Conservation (phyloP, 306 rosid species). For the Hippophae rhamnoides region DNA sequence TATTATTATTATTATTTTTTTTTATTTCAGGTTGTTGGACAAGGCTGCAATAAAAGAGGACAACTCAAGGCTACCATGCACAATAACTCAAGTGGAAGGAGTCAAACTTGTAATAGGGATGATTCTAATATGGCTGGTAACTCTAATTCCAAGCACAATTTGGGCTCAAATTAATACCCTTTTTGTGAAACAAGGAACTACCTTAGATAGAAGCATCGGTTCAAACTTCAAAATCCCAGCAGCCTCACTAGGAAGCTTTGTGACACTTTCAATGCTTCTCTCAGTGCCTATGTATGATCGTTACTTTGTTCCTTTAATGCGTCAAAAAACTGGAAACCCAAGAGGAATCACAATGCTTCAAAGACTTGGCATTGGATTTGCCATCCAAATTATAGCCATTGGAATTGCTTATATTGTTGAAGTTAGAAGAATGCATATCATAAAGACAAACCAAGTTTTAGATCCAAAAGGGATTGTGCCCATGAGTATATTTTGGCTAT, state of each 20-base stretch:
- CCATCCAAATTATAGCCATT: constrained; percentile 40
- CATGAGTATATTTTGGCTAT: constrained; percentile 63
- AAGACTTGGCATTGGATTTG: constrained; percentile 39
- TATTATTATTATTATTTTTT: neutral
- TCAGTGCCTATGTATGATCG: constrained; percentile 49
- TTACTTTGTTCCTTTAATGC: constrained; percentile 47
- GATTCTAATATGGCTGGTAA: constrained; percentile 58
- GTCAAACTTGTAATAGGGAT: constrained; percentile 47
- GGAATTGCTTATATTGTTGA: constrained; percentile 45
- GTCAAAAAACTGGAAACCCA: constrained; percentile 32
- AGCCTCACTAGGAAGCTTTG: constrained; percentile 51
- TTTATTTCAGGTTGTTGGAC: constrained; percentile 49
- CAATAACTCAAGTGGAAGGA: constrained; percentile 68
- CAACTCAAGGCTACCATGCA: constrained; percentile 30
- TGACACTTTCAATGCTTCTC: constrained; percentile 47
- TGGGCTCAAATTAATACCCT: constrained; percentile 68
- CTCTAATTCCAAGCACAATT: constrained; percentile 57
- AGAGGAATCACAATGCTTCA: constrained; percentile 54
- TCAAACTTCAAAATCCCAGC: constrained; percentile 35
- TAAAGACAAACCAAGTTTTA: constrained; percentile 22
- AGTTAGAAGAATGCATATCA: constrained; percentile 37
- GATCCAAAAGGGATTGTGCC: constrained; percentile 50
- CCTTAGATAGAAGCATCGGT: constrained; percentile 32
- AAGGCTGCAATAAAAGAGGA: constrained; percentile 55
- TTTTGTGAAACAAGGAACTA: constrained; percentile 61